Base-by-base conservation (phyloP, 495 filamentous ascomycete genomes). In the Aspergillus cristatus region DNA sequence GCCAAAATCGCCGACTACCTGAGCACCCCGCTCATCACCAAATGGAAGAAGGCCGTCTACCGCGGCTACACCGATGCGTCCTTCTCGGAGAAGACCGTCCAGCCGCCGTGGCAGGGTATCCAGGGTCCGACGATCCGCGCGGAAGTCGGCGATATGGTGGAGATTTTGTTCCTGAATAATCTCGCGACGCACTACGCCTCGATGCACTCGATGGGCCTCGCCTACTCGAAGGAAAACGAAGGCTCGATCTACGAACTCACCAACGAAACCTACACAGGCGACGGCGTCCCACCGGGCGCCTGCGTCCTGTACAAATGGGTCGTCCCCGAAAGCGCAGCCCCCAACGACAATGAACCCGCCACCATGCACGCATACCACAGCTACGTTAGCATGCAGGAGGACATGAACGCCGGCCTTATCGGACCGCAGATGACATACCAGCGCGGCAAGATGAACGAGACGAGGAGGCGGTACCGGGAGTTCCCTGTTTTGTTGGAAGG, bases 111-210 rank as follows among this genome's bases (percentile, higher is more conserved):
- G 34, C 34, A 36, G 18, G 34, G 34, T 25, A 7, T 36, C 20
- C 34, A 36, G 34, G 34, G 34, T 5, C 34, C 34, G 4, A 55
- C 42, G 7, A 25, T 55, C 14, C 16, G 51, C 17, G 26, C 41
- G 6, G 51, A 55, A 42, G 48, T 55, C 14, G 51, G 51, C 8
- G 51, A 55, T 36, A 41, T 55, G 48, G 41, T 55, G 38, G 49
- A 55, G 48, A 55, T 55, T 33, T 24, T 55, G 28, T 52, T 55
- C 42, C 31, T 55, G 8, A 55, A 55, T 41, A 36, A 40, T 4
- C 28, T 55, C 7, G 6, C 34, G 1, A 32, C 33, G 31, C 41
- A 52, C 38, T 55, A 55, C 26, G 49, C 48, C 3, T 50, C 35
- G 7, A 49, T 55, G 45, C 51, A 55, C 32, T 44, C 38, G 6